These are phyloP conservation scores for Apophysomyces elegans DNA, from an alignment of 371 early-diverging fungal genomes.

Conservation along the genomic window DNA sequence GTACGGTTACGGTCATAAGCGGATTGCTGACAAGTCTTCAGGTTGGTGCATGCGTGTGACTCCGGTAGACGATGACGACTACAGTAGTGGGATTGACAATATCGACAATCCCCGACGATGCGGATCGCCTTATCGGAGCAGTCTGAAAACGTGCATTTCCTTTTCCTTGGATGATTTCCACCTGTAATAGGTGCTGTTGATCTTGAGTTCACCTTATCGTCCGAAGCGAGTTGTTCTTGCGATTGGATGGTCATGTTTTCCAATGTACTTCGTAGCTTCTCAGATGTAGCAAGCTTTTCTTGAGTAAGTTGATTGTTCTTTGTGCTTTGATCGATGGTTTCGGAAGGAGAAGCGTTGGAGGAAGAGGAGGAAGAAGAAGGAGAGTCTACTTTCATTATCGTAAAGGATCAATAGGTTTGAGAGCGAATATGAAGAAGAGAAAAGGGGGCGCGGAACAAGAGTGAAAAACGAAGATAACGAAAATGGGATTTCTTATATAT, in stretches of 20 bases:
- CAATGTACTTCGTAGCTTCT: neutral
- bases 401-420: slow-evolving; percentile 53
- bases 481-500: neutral
- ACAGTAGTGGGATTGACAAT: slow-evolving; percentile 57
- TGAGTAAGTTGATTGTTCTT: slow-evolving; percentile 71
- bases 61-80: slow-evolving; percentile 71
- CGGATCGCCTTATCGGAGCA: slow-evolving; percentile 48
- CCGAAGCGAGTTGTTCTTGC: neutral
- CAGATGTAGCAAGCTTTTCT: slow-evolving; percentile 72
- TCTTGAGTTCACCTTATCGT: neutral
- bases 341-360: slow-evolving; percentile 81
- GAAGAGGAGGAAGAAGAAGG: no score
- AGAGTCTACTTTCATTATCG: slow-evolving; percentile 55
- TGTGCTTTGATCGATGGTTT: slow-evolving; percentile 91
- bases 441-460: neutral
- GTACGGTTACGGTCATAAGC: slow-evolving; percentile 56
- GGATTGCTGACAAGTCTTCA: slow-evolving; percentile 58
- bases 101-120: slow-evolving; percentile 57
- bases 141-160: slow-evolving; percentile 41
- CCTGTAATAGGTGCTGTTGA: neutral
- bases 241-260: neutral
- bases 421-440: neutral
- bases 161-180: slow-evolving; percentile 18
- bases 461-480: slow-evolving; percentile 36
- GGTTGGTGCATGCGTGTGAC: slow-evolving; percentile 67